These are phyloP conservation scores for Thuidium tamariscinum DNA, from an alignment of 225 moss, liverwort and hornwort species.

Conservation along the genomic window DNA sequence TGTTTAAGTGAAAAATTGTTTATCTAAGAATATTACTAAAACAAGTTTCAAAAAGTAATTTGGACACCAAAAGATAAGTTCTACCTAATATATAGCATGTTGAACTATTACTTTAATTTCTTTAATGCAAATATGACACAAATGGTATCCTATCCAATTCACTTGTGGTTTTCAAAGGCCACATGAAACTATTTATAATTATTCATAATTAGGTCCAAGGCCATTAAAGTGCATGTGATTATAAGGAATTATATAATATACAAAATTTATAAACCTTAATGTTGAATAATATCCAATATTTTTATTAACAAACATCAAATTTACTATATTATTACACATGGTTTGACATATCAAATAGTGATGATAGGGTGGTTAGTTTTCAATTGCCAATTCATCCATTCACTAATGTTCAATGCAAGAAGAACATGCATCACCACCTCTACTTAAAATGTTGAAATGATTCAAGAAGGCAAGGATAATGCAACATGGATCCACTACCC, in stretches of 20 bases:
- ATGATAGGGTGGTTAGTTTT: background rate
- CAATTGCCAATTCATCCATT: background rate
- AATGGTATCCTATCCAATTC: background rate
- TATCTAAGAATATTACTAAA: rapidly evolving
- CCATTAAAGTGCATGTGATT: background rate
- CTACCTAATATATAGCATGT: too few species aligned
- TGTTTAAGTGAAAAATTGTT: background rate
- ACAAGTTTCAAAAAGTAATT: rapidly evolving
- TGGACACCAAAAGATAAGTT: background rate
- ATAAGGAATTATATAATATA: background rate
- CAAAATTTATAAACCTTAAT: too few species aligned
- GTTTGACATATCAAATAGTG: background rate
- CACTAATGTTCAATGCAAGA: background rate
- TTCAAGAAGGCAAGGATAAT: rapidly evolving
- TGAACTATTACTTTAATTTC: background rate
- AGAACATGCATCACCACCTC: too few species aligned
- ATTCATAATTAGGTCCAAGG: rapidly evolving
- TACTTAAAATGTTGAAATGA: background rate
- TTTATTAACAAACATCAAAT: background rate
- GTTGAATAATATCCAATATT: background rate
- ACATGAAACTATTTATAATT: background rate
- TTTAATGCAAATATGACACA: rapidly evolving
- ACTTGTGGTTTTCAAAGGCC: background rate
- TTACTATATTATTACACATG: background rate
- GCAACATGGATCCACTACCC: background rate